phyloP scores from a whole-genome alignment of 257 asterid species.

The Jacaranda copaia region DNA sequence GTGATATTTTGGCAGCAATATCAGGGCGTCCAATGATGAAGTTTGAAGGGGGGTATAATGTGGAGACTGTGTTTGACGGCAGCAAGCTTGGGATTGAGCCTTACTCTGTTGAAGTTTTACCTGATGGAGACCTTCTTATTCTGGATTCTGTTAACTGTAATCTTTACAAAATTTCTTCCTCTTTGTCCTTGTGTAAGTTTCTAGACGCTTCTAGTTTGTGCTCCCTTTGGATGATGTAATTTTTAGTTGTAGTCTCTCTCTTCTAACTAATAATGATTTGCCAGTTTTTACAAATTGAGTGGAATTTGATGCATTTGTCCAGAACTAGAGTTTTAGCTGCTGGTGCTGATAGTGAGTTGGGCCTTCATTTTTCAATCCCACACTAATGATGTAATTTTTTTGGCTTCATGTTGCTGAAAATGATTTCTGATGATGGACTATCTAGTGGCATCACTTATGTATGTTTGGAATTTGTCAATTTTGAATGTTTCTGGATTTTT shows the following conservation, averaged over 20 bases:
- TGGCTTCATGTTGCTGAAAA: slow-evolving; percentile 33
- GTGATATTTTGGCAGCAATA: slow-evolving; percentile 52
- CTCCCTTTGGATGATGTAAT: not conserved
- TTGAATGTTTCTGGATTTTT: not conserved
- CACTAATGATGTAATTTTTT: not conserved
- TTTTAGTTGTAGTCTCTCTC: slow-evolving; percentile 13
- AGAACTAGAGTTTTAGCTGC: slow-evolving; percentile 27
- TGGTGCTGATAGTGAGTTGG: slow-evolving; percentile 31
- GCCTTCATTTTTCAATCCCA: slow-evolving; percentile 5
- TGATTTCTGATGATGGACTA: slow-evolving; percentile 30
- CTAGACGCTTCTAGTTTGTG: not conserved
- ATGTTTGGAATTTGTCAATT: not conserved
- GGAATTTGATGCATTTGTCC: slow-evolving; percentile 20
- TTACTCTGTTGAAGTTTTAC: slow-evolving; percentile 66
- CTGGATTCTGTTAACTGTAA: slow-evolving; percentile 89
- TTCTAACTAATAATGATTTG: slow-evolving; percentile 30
- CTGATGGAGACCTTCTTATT: slow-evolving; percentile 88
- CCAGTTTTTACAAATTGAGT: slow-evolving; percentile 29
- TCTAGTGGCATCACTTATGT: slow-evolving; percentile 30
- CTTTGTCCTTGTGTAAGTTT: slow-evolving; percentile 81
- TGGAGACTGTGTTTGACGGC: slow-evolving; percentile 96
- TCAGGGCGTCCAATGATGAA: slow-evolving; percentile 91
- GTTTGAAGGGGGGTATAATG: slow-evolving; percentile 88
- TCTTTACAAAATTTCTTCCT: slow-evolving; percentile 81
- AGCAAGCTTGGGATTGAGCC: slow-evolving; percentile 98